These are phyloP conservation scores for Solanum tarapatanum DNA, from an alignment of 257 asterid genomes.

Conservation along the genomic window DNA sequence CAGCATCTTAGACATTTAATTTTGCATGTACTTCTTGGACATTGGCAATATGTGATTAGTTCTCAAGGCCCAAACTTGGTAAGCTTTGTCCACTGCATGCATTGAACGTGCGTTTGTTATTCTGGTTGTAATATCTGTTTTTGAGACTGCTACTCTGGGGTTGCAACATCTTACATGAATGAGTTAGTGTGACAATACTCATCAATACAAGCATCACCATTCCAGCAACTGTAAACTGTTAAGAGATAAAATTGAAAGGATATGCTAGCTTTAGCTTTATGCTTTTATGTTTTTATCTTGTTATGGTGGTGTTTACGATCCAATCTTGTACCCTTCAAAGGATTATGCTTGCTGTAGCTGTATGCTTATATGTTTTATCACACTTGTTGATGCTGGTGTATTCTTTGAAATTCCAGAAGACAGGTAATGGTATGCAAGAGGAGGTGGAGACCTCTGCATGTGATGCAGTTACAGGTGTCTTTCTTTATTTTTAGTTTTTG, in stretches of 20 bases:
- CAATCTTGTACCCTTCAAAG: background rate
- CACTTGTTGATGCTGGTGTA: background rate
- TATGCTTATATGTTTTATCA: background rate
- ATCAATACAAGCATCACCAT: background rate
- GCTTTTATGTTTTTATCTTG: background rate
- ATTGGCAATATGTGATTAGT: background rate
- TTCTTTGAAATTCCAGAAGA: constrained; percentile 34
- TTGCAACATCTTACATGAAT: background rate
- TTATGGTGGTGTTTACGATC: background rate
- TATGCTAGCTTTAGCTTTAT: background rate
- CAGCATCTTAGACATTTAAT: background rate
- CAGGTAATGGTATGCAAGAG: constrained; percentile 47
- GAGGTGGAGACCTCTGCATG: constrained; percentile 75
- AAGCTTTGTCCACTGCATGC: background rate
- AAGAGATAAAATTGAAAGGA: background rate
- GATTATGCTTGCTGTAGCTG: background rate
- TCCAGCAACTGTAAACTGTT: background rate
- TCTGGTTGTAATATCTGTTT: background rate
- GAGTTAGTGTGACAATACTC: background rate
- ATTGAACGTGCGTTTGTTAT: background rate
- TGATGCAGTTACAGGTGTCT: constrained; percentile 57
- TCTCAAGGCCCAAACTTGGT: background rate
- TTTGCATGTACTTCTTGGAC: background rate
- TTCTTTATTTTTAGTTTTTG: background rate
- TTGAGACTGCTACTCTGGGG: background rate